phyloP scores from a whole-genome alignment of 345 rosid species.

The Fremontodendron californicum region DNA sequence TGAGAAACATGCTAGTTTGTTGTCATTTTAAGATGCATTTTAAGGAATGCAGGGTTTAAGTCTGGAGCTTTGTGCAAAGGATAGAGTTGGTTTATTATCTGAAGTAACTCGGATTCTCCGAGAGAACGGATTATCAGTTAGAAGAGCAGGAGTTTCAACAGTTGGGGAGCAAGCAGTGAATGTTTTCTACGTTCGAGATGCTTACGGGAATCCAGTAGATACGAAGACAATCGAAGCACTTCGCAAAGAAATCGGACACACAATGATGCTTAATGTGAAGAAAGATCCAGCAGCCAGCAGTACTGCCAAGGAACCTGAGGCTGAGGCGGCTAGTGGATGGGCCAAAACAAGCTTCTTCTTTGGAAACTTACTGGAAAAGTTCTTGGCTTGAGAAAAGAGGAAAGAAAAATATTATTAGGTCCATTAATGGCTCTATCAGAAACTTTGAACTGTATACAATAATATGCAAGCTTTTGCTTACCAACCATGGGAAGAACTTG shows the following conservation, averaged over 20 bases:
- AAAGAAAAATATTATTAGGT: not conserved
- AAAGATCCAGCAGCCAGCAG: conserved; percentile 39
- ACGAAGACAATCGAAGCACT: conserved; percentile 71
- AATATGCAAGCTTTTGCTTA: not conserved
- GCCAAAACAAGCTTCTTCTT: conserved; percentile 84
- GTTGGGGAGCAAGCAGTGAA: conserved; percentile 81
- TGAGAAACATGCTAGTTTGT: not conserved
- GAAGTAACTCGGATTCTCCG: conserved; percentile 79
- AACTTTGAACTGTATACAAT: not conserved
- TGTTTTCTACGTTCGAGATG: conserved; percentile 69
- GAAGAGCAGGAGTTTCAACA: conserved; percentile 83
- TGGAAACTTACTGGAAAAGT: conserved; percentile 74
- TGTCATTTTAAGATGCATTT: not conserved
- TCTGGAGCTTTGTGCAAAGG: conserved; percentile 80
- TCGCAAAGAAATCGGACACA: conserved; percentile 78
- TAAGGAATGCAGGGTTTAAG: too few species aligned
- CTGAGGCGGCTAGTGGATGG: conserved; percentile 49
- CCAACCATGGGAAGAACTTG: not conserved
- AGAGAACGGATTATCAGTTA: conserved; percentile 75
- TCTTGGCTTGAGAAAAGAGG: conserved; percentile 43
- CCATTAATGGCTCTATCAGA: conserved; percentile 8
- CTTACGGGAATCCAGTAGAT: too few species aligned
- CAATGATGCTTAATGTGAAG: conserved; percentile 73
- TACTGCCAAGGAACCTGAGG: conserved; percentile 37
- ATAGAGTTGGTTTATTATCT: too few species aligned